A percentile compares a stretch with the other conserved stretches of the same genome.
Conservation (phyloP, 2,329 filamentous ascomycete species). For the Phialophora verrucosa region DNA sequence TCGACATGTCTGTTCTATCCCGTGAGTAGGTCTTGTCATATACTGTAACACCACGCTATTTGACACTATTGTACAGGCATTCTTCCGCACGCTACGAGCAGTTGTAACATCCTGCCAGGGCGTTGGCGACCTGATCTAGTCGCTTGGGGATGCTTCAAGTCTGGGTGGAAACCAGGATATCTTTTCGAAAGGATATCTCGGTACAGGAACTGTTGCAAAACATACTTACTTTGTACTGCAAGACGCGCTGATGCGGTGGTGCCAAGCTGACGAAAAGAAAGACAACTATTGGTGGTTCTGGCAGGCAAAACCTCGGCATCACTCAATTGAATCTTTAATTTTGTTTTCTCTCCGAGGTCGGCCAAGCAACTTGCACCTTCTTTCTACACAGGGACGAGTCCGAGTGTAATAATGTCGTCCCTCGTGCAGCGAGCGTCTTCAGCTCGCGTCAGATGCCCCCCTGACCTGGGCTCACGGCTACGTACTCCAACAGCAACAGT, state of each 20-base stretch:
- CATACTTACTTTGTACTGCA: too few species aligned
- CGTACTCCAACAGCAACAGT: conserved; percentile 5
- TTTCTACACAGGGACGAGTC: neutral
- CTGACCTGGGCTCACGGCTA: conserved; percentile 31
- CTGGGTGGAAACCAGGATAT: too few species aligned
- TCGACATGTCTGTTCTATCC: too few species aligned
- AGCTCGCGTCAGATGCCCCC: conserved; percentile 31
- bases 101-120: too few species aligned
- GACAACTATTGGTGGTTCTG: neutral
- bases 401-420: conserved; percentile 26
- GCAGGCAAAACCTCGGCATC: conserved; percentile 10
- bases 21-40: too few species aligned
- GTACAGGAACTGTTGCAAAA: too few species aligned
- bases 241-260: neutral
- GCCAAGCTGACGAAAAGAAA: conserved; percentile 4
- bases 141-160: too few species aligned
- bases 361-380: neutral
- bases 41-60: too few species aligned
- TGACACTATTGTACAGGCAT: too few species aligned
- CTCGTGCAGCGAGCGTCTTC: conserved; percentile 31
- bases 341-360: conserved; percentile 9
- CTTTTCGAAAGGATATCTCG: too few species aligned
- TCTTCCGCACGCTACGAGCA: too few species aligned
- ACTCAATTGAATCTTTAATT: neutral
- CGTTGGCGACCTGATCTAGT: too few species aligned